These are phyloP conservation scores for Ophiostoma novo-ulmi DNA, from an alignment of 2,329 filamentous ascomycete genomes.

Conservation along the genomic window DNA sequence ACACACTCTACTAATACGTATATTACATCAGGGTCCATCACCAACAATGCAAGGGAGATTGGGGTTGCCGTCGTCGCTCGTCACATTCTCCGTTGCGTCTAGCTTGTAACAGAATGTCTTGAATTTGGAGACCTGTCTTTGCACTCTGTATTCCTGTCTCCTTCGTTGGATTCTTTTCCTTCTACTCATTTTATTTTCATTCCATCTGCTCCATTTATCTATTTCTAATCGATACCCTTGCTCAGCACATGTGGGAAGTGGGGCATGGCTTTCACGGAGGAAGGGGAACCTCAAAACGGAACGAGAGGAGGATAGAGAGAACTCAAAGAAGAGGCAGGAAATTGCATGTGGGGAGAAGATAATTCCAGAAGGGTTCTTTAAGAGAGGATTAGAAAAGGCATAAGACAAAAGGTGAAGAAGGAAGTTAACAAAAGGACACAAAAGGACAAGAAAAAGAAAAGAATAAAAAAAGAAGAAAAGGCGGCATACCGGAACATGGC, in stretches of 20 bases:
- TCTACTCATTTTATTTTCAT: constrained; percentile 1
- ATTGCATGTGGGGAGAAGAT: not conserved
- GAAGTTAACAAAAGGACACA: not conserved
- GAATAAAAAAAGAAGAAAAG: not conserved
- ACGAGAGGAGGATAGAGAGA: not conserved
- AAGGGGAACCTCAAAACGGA: not conserved
- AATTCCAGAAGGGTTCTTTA: not conserved
- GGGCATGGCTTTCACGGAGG: not conserved
- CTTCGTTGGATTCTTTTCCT: not conserved
- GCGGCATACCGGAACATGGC: no score
- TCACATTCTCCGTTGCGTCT: not conserved
- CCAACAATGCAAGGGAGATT: constrained; percentile 10
- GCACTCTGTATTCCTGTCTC: not conserved
- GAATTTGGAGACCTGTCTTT: not conserved
- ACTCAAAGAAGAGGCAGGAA: not conserved
- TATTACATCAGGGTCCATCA: not conserved
- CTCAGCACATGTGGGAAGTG: constrained; percentile 6
- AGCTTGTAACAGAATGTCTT: constrained; percentile 13
- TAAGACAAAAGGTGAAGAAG: not conserved
- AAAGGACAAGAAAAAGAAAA: not conserved
- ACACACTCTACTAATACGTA: not conserved
- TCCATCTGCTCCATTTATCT: not conserved
- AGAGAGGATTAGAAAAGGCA: not conserved
- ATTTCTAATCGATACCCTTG: not conserved
- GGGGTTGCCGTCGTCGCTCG: not conserved